Evolutionary conservation across 768 basidiomycete genomes (phyloP).

Genomic region (Mycena belliarum): DNA sequence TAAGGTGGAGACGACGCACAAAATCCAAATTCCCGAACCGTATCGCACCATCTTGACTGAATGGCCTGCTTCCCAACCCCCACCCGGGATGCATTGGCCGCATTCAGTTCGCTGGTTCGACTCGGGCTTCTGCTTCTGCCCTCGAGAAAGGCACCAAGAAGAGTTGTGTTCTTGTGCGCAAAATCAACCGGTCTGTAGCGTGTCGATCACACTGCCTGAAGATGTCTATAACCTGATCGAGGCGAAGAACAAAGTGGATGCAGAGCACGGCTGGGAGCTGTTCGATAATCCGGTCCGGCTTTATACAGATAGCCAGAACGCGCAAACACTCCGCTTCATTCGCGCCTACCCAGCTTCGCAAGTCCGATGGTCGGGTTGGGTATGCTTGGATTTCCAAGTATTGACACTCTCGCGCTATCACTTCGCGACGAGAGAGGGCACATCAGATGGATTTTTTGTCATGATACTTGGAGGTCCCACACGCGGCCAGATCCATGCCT

Average conservation of each 20-base stretch:
- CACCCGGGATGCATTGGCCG: slow-evolving; percentile 15
- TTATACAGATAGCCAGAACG: slow-evolving; percentile 1
- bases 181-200: not conserved
- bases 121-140: slow-evolving; percentile 14
- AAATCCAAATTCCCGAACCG: slow-evolving; percentile 2
- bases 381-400: not conserved
- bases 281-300: slow-evolving; percentile 2
- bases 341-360: not conserved
- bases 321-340: slow-evolving; percentile 10
- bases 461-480: slow-evolving; percentile 8
- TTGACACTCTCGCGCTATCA: slow-evolving; percentile 7
- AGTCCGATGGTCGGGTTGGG: not conserved
- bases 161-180: not conserved
- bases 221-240: not conserved
- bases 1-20: slow-evolving; percentile 1
- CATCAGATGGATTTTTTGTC: slow-evolving; percentile 6
- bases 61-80: slow-evolving; percentile 14
- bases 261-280: not conserved
- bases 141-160: not conserved
- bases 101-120: slow-evolving; percentile 12
- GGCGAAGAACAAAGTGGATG: not conserved
- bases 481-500: slow-evolving; percentile 10
- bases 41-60: slow-evolving; percentile 15
- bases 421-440: not conserved
- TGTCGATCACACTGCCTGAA: not conserved